Percentiles rank a stretch among this genome's conserved stretches.
Conservation (phyloP, 805 yeast species). For the Teunomyces cretensis region DNA sequence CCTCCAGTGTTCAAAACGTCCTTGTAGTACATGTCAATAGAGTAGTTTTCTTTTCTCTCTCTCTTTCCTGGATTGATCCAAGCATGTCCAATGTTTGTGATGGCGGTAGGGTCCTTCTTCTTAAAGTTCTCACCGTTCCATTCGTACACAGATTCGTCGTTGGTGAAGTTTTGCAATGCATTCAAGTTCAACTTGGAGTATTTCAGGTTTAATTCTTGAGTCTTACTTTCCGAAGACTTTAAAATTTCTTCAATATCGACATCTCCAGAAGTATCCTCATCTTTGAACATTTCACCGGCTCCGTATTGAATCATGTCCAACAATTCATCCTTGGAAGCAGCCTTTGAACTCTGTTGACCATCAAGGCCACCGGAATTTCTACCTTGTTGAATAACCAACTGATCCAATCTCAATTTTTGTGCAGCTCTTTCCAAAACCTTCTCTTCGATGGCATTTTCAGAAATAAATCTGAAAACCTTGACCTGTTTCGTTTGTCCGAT, state of each 20-base stretch:
- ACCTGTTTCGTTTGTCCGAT: conserved; percentile 86
- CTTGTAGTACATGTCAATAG: conserved; percentile 83
- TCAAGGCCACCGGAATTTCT: conserved; percentile 37
- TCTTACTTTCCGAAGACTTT: conserved; percentile 60
- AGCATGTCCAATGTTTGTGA: conserved; percentile 50
- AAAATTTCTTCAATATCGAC: conserved; percentile 63
- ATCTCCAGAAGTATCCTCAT: conserved; percentile 28
- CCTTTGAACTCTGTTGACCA: conserved; percentile 35
- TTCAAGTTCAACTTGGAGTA: conserved; percentile 70
- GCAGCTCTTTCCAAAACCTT: conserved; percentile 80
- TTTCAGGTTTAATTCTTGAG: conserved; percentile 58
- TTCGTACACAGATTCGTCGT: conserved; percentile 70
- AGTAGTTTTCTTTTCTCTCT: conserved; percentile 81
- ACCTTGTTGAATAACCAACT: conserved; percentile 80
- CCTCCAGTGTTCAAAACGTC: conserved; percentile 77
- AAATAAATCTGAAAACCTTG: conserved; percentile 71
- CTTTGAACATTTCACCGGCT: conserved; percentile 61
- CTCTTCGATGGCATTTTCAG: conserved; percentile 83
- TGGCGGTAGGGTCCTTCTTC: conserved; percentile 53
- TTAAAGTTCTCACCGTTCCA: conserved; percentile 87
- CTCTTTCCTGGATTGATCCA: conserved; percentile 89
- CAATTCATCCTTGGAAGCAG: conserved; percentile 65
- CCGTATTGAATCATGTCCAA: conserved; percentile 83
- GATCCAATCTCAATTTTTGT: conserved; percentile 75
- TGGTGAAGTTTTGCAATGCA: conserved; percentile 73